These are phyloP conservation scores for Discostella stelligera DNA, from an alignment of 352 stramenopile species.

Conservation along the genomic window DNA sequence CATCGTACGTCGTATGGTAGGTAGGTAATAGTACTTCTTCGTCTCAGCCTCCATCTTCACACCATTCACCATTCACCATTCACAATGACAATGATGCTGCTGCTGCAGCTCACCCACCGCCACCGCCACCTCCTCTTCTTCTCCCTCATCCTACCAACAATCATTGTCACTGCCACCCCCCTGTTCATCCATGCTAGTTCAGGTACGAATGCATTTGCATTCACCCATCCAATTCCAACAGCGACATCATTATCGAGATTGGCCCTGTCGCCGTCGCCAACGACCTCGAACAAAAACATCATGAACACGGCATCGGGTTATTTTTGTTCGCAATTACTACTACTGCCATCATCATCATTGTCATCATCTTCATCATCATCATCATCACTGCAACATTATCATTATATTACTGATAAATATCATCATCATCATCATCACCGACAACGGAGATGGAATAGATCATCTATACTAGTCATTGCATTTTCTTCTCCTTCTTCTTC, in stretches of 20 bases:
- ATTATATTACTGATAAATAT: no score
- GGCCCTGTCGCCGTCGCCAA: not conserved
- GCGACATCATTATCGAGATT: not conserved
- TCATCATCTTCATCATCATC: conserved; percentile 1
- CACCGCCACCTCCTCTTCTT: not conserved
- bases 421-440: not conserved
- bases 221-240: not conserved
- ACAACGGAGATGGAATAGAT: not conserved
- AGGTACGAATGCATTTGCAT: conserved; percentile 14
- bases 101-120: not conserved
- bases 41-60: no score
- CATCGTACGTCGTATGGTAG: no score
- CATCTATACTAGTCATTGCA: not conserved
- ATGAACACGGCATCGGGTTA: no score
- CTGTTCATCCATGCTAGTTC: not conserved
- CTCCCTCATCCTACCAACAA: not conserved
- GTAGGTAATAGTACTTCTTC: no score
- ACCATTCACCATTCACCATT: not conserved
- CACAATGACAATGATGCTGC: not conserved
- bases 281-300: not conserved
- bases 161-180: no score
- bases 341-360: not conserved
- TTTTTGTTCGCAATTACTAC: no score
- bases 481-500: not conserved
- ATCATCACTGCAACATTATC: not conserved